Evolutionary conservation across 208 protist species (phyloP).

Genomic region (Trypanosoma brucei): DNA sequence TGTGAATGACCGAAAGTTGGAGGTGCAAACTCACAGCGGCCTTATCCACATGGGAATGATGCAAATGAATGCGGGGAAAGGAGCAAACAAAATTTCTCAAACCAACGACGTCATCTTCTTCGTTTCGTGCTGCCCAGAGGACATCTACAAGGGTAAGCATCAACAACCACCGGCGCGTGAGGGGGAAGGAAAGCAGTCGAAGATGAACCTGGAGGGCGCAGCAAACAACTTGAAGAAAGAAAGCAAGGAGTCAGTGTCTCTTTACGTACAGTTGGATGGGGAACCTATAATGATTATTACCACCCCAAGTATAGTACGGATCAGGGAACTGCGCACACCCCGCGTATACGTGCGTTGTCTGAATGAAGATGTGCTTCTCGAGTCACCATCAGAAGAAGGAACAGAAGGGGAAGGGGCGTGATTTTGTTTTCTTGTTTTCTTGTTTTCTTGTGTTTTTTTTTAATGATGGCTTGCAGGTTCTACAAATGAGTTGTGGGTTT

Average conservation of each 20-base stretch:
- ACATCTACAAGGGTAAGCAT: slow-evolving; percentile 22
- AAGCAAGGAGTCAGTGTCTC: slow-evolving; percentile 2
- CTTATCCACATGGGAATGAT: slow-evolving; percentile 58
- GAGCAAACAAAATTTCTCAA: slow-evolving; percentile 60
- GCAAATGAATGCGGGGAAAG: slow-evolving; percentile 34
- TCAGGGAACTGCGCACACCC: slow-evolving; percentile 23
- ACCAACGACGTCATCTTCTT: slow-evolving; percentile 64
- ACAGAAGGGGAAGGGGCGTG: background rate
- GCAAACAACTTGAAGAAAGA: background rate
- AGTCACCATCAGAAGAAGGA: slow-evolving; percentile 6
- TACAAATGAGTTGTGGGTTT: too few relatives aligned
- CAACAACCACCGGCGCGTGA: background rate
- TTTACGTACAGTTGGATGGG: slow-evolving; percentile 75
- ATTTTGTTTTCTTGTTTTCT: background rate
- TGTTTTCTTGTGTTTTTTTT: too few relatives aligned
- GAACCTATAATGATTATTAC: slow-evolving; percentile 55
- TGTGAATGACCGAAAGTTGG: slow-evolving; percentile 75
- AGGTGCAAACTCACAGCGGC: slow-evolving; percentile 77
- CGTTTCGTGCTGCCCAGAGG: slow-evolving; percentile 69
- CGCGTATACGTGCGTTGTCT: slow-evolving; percentile 54
- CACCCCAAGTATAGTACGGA: slow-evolving; percentile 56
- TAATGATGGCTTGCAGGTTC: too few relatives aligned
- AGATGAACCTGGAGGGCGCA: slow-evolving; percentile 6
- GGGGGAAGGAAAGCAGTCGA: slow-evolving; percentile 17
- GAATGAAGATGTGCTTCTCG: slow-evolving; percentile 45